Base-by-base conservation (phyloP, 164 flowering plant genomes). In the Echeveria elegans region DNA sequence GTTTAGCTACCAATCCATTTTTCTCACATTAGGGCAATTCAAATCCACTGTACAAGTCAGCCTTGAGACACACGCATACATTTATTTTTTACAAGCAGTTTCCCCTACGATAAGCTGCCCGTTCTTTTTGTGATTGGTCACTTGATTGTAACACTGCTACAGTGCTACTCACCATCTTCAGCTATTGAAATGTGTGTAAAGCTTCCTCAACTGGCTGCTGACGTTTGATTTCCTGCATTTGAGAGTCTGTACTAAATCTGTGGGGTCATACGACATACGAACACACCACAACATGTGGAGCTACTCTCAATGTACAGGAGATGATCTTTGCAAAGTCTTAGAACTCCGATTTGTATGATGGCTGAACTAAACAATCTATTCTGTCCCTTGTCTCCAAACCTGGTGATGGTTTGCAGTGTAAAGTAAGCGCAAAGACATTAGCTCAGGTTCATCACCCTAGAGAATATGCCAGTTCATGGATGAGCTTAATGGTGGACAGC, bases 161-260 rank as follows among this genome's bases (percentile, higher is more conserved):
- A 3, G n/a, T n/a, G n/a, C n/a, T n/a, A n/a, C n/a, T n/a, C 60
- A 24, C 60, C 16, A 9, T 53, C 31, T 53, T 53, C 60, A 26
- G 31, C 60, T 11, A 53, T n/a, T 53, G 31, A 53, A 53, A 53
- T 53, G 31, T 53, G 31, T 53, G 60, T 53, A 53, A 24, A 53
- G 21, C 58, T 5, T 52, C 28, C 2, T 23, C 58, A 52, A 21
- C 23, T 52, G 28, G 28, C 23, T 52, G 58, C 58, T 28, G 10
- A 21, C 28, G 58, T 21, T 52, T 52, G 28, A 23, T 21, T 52
- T 10, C 29, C 23, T 23, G 29, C 12, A 3, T 53, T 23, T 53
- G 29, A 7, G 15, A 53, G 59, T n/a, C n/a, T n/a, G 29, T 53
- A 23, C 59, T 5, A n/a, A n/a, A n/a, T n/a, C 59, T 21, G 29